Base-by-base conservation (phyloP, 2,329 filamentous ascomycete species). In the Fusarium sp. region DNA sequence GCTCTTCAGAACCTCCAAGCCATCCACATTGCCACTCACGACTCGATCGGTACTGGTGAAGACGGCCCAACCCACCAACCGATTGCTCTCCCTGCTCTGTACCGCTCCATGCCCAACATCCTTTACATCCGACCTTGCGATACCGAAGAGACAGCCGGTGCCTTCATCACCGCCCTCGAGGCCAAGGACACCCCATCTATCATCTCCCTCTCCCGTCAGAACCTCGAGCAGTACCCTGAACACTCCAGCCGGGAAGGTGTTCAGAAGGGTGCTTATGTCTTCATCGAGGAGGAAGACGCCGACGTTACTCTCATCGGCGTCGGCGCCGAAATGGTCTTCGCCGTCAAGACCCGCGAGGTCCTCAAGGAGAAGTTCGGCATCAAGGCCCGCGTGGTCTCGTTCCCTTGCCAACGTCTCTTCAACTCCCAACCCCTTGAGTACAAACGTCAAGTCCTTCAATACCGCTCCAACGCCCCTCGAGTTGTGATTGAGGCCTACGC, bases 21-120 rank as follows among this genome's bases (percentile, higher is more conserved):
- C 35, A 90, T 91, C 58, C 89, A 91, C 76, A 83, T 87, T 38
- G 90, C 89, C 4, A 91, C 90, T 0, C 90, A 91, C 79, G 89
- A 91, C 80, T 87, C 84, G 13, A 88, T 91, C 51, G 90, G 86
- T 26, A 88, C 84, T 42, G 89, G 90, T 4, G 87, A 91, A 71
- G 87, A 91, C 70, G 90, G 89, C 0, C 90, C 89, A 0, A 91
- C 90, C 0, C 90, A 91, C 72, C 90, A 91, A 77, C 89, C 90
- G 6, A 86, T 91, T 36, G 89, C 86, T 41, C 82, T 91, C 1
- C 85, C 87, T 15, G 80, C 85, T 1, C 81, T 91, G 6, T 91
- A 89, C 78, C 87, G 90, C 9, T 86, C 89, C 30, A 91, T 91
- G 89, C 90, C 89, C 1, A 90, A 91, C 66, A 70, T 91, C 1